These are phyloP conservation scores for Mikania micrantha DNA, from an alignment of 129 eudicot genomes.

Conservation along the genomic window DNA sequence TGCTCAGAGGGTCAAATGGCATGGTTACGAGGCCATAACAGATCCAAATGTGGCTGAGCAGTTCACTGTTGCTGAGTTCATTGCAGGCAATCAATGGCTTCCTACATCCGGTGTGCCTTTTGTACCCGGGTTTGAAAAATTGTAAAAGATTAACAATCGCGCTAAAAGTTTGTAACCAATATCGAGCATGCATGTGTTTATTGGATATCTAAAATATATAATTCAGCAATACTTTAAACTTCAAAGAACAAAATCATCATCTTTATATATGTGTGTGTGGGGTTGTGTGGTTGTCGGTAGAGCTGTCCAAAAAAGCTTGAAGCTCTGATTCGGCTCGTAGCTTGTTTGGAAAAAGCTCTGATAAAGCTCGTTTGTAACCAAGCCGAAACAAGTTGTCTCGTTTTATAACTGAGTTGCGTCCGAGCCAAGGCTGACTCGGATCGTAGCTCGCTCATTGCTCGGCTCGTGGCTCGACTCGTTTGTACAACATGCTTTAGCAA, in stretches of 20 bases:
- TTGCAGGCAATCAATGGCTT: slow-evolving; percentile 35
- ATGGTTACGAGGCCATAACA: slow-evolving; percentile 17
- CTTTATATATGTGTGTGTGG: neutral
- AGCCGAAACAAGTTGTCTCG: too few species aligned
- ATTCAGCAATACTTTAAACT: neutral
- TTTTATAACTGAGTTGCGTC: too few species aligned
- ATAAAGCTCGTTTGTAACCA: too few species aligned
- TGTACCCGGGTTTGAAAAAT: slow-evolving; percentile 7
- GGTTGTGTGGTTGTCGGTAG: too few species aligned
- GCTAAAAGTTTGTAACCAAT: neutral
- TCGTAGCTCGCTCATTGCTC: too few species aligned
- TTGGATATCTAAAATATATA: neutral
- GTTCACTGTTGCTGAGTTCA: slow-evolving; percentile 22
- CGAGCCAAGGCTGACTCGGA: too few species aligned
- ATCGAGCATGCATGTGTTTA: neutral
- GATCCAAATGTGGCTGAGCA: slow-evolving; percentile 8
- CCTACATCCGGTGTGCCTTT: slow-evolving; percentile 41
- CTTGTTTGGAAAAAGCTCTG: too few species aligned
- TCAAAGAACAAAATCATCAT: neutral
- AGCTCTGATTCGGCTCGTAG: too few species aligned
- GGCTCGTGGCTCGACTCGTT: too few species aligned
- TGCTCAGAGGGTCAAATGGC: slow-evolving; percentile 35
- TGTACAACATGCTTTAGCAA: too few species aligned
- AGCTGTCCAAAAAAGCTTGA: too few species aligned
- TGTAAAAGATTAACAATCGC: neutral